phyloP scores from a whole-genome alignment of 176 grass and related monocot species.

The Eremochloa ophiuroides region DNA sequence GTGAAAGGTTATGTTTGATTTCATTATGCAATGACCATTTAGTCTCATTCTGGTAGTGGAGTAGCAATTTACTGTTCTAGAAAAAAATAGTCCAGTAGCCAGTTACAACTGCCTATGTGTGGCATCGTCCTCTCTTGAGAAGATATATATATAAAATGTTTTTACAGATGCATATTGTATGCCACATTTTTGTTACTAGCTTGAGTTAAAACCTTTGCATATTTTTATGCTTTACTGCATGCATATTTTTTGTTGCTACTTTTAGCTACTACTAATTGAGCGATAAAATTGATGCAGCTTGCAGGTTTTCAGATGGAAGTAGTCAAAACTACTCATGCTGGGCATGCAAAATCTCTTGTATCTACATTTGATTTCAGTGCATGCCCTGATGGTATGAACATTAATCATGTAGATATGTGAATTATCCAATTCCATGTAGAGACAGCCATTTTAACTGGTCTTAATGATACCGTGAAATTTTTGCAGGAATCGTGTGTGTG shows the following conservation, averaged over 20 bases:
- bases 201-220: background rate
- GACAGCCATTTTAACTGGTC: slow-evolving; percentile 3
- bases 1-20: background rate
- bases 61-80: background rate
- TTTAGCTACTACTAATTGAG: slow-evolving; percentile 1
- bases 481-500: slow-evolving; percentile 87
- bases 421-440: slow-evolving; percentile 21
- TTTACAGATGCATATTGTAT: background rate
- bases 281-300: slow-evolving; percentile 53
- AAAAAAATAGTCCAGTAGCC: background rate
- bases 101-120: background rate
- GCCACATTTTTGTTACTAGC: background rate
- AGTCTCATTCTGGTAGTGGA: background rate
- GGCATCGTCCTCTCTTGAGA: background rate
- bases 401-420: slow-evolving; percentile 13
- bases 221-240: background rate
- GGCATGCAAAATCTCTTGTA: slow-evolving; percentile 83
- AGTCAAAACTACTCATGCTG: slow-evolving; percentile 87
- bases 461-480: slow-evolving; percentile 1
- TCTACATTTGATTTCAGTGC: slow-evolving; percentile 75
- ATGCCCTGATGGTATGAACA: slow-evolving; percentile 77
- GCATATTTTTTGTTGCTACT: background rate
- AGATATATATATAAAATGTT: background rate
- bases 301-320: slow-evolving; percentile 98
- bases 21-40: background rate